phyloP scores from a whole-genome alignment of 768 basidiomycete species.

The Hebeloma cylindrosporum region DNA sequence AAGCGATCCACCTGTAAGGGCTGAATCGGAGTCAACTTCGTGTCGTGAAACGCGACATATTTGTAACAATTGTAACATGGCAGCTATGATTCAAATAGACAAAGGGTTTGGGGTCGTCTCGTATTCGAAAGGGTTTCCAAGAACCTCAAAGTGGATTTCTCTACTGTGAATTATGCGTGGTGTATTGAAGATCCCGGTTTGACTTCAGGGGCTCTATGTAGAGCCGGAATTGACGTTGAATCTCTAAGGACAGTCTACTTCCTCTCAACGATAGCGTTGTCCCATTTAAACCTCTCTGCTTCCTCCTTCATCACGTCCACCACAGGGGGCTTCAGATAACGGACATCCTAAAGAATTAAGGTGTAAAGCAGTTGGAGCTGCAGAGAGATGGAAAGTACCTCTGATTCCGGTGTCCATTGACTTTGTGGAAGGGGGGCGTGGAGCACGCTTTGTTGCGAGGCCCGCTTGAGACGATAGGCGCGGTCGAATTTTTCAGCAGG shows the following conservation, averaged over 20 bases:
- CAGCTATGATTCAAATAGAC: neutral
- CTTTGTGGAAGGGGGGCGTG: slow-evolving; percentile 81
- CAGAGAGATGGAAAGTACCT: slow-evolving; percentile 50
- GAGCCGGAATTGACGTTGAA: slow-evolving; percentile 1
- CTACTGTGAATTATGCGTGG: too few species aligned
- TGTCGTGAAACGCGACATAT: too few species aligned
- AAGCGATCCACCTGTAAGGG: slow-evolving; percentile 50
- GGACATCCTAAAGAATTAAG: slow-evolving; percentile 63
- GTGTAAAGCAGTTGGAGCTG: slow-evolving; percentile 4
- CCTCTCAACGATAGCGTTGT: slow-evolving; percentile 69
- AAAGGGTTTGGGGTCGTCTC: neutral
- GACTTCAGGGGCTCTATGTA: too few species aligned
- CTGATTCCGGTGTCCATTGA: slow-evolving; percentile 71
- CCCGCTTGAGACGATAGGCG: slow-evolving; percentile 83
- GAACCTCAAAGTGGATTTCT: too few species aligned
- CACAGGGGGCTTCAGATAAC: slow-evolving; percentile 85
- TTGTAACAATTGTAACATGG: too few species aligned
- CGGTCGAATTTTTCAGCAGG: slow-evolving; percentile 85
- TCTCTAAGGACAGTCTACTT: slow-evolving; percentile 46
- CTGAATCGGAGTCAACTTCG: slow-evolving; percentile 3
- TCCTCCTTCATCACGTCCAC: slow-evolving; percentile 72
- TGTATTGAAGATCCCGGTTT: too few species aligned
- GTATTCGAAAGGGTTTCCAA: too few species aligned
- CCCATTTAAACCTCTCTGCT: slow-evolving; percentile 77
- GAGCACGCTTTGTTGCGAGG: slow-evolving; percentile 73